A percentile compares a stretch with the other conserved stretches of the same genome.
Conservation (phyloP, 495 filamentous ascomycete species). For the Aspergillus avenaceus region DNA sequence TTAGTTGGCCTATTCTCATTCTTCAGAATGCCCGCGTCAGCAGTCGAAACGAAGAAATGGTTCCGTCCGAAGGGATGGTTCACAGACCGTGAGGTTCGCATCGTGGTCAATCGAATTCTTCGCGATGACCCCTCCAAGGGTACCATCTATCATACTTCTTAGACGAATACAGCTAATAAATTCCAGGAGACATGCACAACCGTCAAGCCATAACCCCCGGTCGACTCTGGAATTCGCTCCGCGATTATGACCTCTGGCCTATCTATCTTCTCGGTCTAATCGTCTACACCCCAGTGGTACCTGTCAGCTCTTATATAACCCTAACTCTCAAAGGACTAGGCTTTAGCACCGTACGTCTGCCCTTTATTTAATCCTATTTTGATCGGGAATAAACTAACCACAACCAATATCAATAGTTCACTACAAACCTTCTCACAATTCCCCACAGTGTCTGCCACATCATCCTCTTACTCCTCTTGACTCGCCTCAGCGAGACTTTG, state of each 20-base stretch:
- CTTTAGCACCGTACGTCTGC: conserved; percentile 38
- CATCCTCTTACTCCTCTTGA: conserved; percentile 28
- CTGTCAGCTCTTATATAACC: conserved; percentile 44
- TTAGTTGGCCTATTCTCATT: conserved; percentile 49
- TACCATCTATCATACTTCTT: not conserved
- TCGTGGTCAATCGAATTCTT: conserved; percentile 58
- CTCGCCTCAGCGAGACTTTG: conserved; percentile 37
- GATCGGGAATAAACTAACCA: conserved; percentile 16
- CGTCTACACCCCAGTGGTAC: conserved; percentile 44
- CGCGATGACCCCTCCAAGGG: conserved; percentile 63
- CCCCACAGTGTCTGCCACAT: conserved; percentile 41
- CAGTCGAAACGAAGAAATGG: conserved; percentile 50
- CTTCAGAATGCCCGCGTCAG: conserved; percentile 49
- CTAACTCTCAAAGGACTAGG: conserved; percentile 47
- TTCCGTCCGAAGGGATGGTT: conserved; percentile 60
- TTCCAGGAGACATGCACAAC: conserved; percentile 51
- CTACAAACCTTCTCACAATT: conserved; percentile 59
- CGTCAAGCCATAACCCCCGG: conserved; percentile 42
- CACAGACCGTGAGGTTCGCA: conserved; percentile 52
- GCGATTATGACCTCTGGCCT: conserved; percentile 56
- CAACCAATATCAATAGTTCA: conserved; percentile 7
- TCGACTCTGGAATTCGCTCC: conserved; percentile 40
- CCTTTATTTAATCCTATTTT: too few relatives aligned
- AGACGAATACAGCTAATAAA: not conserved
- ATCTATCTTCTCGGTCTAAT: conserved; percentile 50